Base-by-base conservation (phyloP, 495 filamentous ascomycete species). In the Cenococcum geophilum region DNA sequence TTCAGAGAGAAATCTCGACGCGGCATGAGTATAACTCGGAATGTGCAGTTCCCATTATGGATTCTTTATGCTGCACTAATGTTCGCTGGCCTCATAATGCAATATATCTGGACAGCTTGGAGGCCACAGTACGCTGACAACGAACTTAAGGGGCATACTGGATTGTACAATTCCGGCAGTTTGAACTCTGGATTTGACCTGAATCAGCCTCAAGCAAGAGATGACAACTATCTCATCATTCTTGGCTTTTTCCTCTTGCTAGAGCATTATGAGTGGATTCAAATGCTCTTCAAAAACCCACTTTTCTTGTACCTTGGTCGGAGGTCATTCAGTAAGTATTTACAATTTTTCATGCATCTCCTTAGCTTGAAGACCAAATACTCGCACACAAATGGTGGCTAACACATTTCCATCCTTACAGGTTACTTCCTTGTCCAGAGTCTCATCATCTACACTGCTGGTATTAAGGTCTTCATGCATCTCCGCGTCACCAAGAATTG, bases 181-280 rank as follows among this genome's bases (percentile, higher is more conserved):
- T 57, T 76, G 20, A 68, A 73, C 37, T 56, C 47, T 1, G 43
- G 53, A 10, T 62, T 66, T 21, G 65, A 69, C 43, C 0, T 34
- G 6, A 58, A 62, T 5, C 45, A 69, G 57, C 73, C 71, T 1
- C 68, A 70, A 56, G 68, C 72, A 5, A 47, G 73, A 35, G 71
- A 72, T 54, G 73, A 76, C 55, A 68, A 69, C 42, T 76, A 70
- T 58, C 61, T 76, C 10, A 62, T 72, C 25, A 54, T 76, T 21
- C 2, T 75, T 4, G 73, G 73, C 3, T 58, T 73, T 35, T 69
- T 68, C 49, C 57, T 74, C 21, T 40, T 71, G 9, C 23, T 75
- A 1, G 73, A 76, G 62, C 68, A 68, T 6, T 66, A 57, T n/a
- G 63, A 68, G 8, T 25, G 55, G n/a, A 20, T 75, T 34, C 71